Conservation (phyloP, 352 stramenopile genomes). For the Phytophthora uliginosa region DNA sequence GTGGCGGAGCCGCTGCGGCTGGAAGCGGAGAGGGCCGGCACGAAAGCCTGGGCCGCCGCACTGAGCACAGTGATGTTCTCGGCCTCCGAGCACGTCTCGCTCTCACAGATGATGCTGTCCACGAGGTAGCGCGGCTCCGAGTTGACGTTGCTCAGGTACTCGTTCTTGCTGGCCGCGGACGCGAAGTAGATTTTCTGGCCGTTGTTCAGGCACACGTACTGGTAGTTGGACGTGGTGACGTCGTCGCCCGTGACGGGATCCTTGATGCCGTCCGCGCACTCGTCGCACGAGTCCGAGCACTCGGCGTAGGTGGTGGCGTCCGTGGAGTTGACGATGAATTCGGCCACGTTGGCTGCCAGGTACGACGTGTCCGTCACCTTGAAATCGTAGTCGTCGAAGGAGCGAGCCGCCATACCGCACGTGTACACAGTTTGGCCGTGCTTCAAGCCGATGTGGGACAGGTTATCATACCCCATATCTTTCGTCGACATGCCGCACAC, state of each 20-base stretch:
- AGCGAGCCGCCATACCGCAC: constrained; percentile 76
- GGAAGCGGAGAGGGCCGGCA: constrained; percentile 31
- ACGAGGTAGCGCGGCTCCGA: constrained; percentile 64
- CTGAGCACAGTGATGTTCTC: constrained; percentile 68
- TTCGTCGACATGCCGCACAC: constrained; percentile 78
- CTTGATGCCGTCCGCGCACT: constrained; percentile 60
- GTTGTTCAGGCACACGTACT: constrained; percentile 78
- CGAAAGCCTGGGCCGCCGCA: constrained; percentile 44
- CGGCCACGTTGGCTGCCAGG: constrained; percentile 73
- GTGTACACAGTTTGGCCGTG: constrained; percentile 80
- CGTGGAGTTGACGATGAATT: constrained; percentile 54
- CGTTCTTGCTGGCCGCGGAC: constrained; percentile 59
- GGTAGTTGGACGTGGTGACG: constrained; percentile 67
- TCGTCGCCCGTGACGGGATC: constrained; percentile 75
- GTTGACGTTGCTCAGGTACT: constrained; percentile 75
- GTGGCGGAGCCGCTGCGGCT: constrained; percentile 27
- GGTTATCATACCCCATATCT: constrained; percentile 64
- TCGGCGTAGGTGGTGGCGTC: constrained; percentile 38
- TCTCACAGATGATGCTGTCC: constrained; percentile 67
- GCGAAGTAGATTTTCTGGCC: constrained; percentile 91
- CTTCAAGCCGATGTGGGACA: constrained; percentile 67
- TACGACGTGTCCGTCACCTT: constrained; percentile 75
- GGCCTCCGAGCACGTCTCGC: constrained; percentile 60
- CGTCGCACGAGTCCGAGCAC: constrained; percentile 52
- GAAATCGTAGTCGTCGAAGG: constrained; percentile 63